Base-by-base conservation (phyloP, 768 basidiomycete species). In the Termitomyces bulborhizus region DNA sequence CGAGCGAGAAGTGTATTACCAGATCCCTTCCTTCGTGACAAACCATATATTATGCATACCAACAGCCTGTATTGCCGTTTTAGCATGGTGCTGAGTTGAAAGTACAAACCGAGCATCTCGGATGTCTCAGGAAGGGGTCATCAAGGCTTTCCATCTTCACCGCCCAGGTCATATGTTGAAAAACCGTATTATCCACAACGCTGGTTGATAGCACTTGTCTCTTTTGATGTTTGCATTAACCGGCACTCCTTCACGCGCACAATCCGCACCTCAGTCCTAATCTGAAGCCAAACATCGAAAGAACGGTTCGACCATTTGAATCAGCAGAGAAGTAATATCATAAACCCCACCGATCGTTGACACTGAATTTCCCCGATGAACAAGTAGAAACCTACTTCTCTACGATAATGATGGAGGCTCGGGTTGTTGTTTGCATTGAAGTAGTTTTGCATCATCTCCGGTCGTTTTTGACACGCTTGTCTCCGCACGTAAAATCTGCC, bases 61-160 rank as follows among this genome's bases (percentile, higher is more conserved):
- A 18, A 61, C 29, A 21, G 50, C 26, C 39, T 49, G 15, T 6
- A 60, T 32, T 15, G 18, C 24, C 3, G 32, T 15, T 31, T 15
- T 32, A 32, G 56, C 59, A 41, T 54, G 26, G 47, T 26, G 15
- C 29, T 12, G 12, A 51, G 26, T 37, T 13, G 21, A 29, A 6
- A 43, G 36, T 15, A 15, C 13, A 27, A 21, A 32, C 27, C 11
- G 34, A 31, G 49, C 18, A 57, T 53, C 54, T 44, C 49, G 34
- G 57, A 61, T 18, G 57, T 59, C 37, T 47, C 24, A 9, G 57
- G 60, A 50, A 59, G 51, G 5, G 57, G 53, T n/a, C 50, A 26
- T 29, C 29, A 57, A 49, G 41, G 57, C 29, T 36, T 31, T 13
- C 32, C 39, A 13, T 48, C 18, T 24, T 34, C 31, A 44, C 36